These are phyloP conservation scores for Ophiosphaerella herpotricha DNA, from an alignment of 2,329 filamentous ascomycete species.

Conservation along the genomic window DNA sequence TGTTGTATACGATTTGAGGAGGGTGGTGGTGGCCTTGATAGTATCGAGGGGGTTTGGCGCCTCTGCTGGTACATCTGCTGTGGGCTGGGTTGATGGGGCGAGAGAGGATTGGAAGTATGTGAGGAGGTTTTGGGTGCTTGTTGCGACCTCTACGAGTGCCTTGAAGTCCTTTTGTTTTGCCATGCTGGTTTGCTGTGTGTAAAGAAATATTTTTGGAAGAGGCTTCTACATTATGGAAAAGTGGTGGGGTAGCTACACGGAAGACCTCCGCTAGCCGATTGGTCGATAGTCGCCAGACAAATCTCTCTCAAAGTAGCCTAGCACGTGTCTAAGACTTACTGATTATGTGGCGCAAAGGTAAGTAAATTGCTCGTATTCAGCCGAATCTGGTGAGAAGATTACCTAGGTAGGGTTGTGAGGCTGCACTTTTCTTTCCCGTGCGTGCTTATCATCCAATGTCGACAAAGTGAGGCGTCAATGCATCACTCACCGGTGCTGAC, in stretches of 20 bases:
- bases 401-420: no score
- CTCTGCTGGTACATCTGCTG: constrained; percentile 29
- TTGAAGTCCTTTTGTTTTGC: constrained; percentile 31
- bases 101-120: constrained; percentile 44
- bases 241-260: not conserved
- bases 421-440: no score
- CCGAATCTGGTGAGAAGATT: no score
- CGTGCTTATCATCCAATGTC: no score
- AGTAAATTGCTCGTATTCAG: no score
- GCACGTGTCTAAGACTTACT: no score
- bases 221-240: no score
- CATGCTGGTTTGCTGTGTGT: constrained; percentile 14
- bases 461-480: no score
- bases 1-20: constrained; percentile 81
- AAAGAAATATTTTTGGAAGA: no score
- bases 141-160: constrained; percentile 41
- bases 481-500: no score
- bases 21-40: constrained; percentile 70
- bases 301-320: no score
- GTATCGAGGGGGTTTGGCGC: constrained; percentile 62
- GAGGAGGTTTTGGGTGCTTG: constrained; percentile 43
- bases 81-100: constrained; percentile 20
- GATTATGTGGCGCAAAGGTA: no score
- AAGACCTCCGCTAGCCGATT: constrained; percentile 2
- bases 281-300: not conserved